phyloP scores from a whole-genome alignment of 805 yeast species.

The Candida morakotiae region DNA sequence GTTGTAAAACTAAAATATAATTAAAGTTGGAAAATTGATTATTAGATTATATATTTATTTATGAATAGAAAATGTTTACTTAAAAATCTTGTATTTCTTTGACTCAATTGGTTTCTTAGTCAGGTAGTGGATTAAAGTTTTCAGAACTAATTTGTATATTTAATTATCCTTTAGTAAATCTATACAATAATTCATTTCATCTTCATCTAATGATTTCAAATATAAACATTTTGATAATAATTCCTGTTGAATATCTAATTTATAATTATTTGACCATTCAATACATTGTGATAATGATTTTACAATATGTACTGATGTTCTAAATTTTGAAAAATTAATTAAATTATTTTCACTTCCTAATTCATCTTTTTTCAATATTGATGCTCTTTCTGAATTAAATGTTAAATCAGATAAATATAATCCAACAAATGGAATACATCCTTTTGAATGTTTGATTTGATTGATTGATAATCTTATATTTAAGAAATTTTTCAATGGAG shows the following conservation, averaged over 20 bases:
- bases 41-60: too few species aligned
- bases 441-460: constrained; percentile 57
- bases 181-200: constrained; percentile 51
- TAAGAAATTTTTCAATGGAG: constrained; percentile 71
- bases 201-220: constrained; percentile 67
- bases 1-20: not conserved
- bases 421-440: constrained; percentile 89
- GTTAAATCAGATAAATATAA: constrained; percentile 79
- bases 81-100: not conserved
- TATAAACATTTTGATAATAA: constrained; percentile 80
- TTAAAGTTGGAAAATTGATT: not conserved
- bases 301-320: constrained; percentile 71
- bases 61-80: too few species aligned
- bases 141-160: too few species aligned
- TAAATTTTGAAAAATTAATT: constrained; percentile 75
- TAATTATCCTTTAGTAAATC: not conserved
- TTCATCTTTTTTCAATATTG: constrained; percentile 24
- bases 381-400: constrained; percentile 63
- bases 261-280: constrained; percentile 77
- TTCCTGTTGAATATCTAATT: constrained; percentile 52
- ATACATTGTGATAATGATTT: constrained; percentile 74
- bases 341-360: constrained; percentile 22
- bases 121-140: too few species aligned
- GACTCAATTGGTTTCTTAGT: too few species aligned
- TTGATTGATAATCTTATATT: constrained; percentile 62